Conservation (phyloP, 345 rosid genomes). For the Lepidium africanum region DNA sequence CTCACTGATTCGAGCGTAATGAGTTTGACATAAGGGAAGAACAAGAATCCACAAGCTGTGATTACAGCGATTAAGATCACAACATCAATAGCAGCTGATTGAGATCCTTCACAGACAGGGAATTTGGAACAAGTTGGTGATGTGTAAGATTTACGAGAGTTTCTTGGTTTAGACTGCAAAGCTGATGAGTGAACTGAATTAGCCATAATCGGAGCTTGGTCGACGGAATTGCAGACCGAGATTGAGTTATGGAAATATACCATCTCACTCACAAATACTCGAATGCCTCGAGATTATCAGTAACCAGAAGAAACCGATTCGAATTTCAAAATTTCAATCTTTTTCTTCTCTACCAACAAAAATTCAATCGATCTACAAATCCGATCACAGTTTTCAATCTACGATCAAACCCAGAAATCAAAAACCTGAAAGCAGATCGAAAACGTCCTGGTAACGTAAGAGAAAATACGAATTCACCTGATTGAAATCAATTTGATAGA, state of each 20-base stretch:
- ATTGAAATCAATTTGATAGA: constrained; percentile 4
- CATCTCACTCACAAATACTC: constrained; percentile 49
- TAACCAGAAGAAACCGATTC: neutral
- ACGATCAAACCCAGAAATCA: constrained; percentile 1
- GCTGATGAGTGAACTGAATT: constrained; percentile 44
- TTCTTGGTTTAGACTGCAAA: constrained; percentile 36
- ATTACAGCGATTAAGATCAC: constrained; percentile 65
- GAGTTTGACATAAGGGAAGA: constrained; percentile 55
- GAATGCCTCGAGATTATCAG: constrained; percentile 20
- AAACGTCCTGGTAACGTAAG: neutral
- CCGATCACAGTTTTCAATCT: constrained; percentile 1
- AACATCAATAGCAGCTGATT: constrained; percentile 70
- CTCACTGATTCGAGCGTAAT: constrained; percentile 31
- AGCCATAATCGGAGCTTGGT: constrained; percentile 64
- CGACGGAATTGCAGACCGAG: constrained; percentile 85
- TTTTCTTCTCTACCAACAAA: neutral
- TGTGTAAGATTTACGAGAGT: constrained; percentile 31
- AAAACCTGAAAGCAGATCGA: constrained; percentile 6
- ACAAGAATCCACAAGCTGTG: constrained; percentile 65
- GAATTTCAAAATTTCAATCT: neutral
- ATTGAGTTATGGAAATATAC: constrained; percentile 72
- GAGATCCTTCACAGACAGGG: constrained; percentile 59
- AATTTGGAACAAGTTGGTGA: constrained; percentile 32
- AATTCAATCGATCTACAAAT: neutral
- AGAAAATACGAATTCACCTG: constrained; percentile 7